Conservation (phyloP, 768 basidiomycete species). For the Gymnopilus dilepis region DNA sequence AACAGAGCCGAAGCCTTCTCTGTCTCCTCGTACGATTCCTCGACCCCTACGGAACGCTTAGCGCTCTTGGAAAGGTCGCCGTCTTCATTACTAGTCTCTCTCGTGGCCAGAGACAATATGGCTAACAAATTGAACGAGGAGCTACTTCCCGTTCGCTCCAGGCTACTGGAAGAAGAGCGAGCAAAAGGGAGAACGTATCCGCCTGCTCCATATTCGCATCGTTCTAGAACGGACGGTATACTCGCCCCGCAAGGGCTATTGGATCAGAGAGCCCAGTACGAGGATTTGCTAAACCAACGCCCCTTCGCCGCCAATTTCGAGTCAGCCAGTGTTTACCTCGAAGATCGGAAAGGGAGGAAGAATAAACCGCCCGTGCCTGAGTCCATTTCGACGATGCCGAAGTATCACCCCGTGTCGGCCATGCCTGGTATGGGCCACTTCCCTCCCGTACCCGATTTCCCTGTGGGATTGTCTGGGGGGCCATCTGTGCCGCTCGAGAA, state of each 20-base stretch:
- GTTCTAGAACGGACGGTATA: neutral
- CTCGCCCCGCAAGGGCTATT: neutral
- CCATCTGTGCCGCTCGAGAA: constrained; percentile 1
- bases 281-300: neutral
- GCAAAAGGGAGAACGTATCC: neutral
- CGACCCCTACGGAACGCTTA: constrained; percentile 6
- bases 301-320: neutral
- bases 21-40: constrained; percentile 14
- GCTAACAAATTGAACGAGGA: neutral
- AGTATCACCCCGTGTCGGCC: constrained; percentile 12
- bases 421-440: constrained; percentile 14
- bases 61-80: neutral
- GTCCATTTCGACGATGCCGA: constrained; percentile 9
- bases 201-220: neutral
- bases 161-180: neutral
- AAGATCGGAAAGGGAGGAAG: neutral
- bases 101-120: constrained; percentile 1
- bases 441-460: neutral
- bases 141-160: neutral
- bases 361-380: neutral
- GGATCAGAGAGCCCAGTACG: neutral
- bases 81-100: neutral
- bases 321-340: neutral
- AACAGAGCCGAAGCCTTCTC: constrained; percentile 10
- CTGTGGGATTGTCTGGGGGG: neutral